Percentiles rank a stretch among this genome's conserved stretches.
Evolutionary conservation across 2,329 filamentous ascomycete species (phyloP).

Genomic region (Intubia oerlemansii): DNA sequence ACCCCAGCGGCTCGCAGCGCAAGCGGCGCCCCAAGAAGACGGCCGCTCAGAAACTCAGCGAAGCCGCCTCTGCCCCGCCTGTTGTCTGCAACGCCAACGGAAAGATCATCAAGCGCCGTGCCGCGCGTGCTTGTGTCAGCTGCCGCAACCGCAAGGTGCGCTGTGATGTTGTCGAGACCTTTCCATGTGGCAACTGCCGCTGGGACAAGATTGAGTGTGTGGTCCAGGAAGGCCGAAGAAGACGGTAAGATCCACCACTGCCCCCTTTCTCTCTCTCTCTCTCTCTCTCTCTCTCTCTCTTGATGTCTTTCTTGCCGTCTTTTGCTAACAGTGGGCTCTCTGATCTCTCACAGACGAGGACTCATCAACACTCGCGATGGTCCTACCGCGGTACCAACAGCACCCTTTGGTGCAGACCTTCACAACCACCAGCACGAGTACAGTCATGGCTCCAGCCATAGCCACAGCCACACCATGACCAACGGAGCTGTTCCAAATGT

Average conservation of each 20-base stretch:
- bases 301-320: conserved; percentile 7
- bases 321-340: no score
- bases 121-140: conserved; percentile 78
- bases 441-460: conserved; percentile 2
- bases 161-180: conserved; percentile 80
- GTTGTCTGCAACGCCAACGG: conserved; percentile 16
- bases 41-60: conserved; percentile 6
- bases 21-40: conserved; percentile 7
- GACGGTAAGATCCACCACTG: conserved; percentile 43
- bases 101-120: conserved; percentile 52
- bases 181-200: conserved; percentile 72
- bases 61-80: no score
- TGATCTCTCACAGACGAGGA: no score
- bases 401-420: no score
- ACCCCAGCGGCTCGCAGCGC: no score
- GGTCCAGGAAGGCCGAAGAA: conserved; percentile 62
- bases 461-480: conserved; percentile 1
- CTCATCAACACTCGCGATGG: no score
- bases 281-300: conserved; percentile 11
- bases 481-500: no score
- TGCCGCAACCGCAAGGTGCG: conserved; percentile 80
- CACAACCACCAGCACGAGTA: background rate
- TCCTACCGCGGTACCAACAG: no score
- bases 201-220: conserved; percentile 61
- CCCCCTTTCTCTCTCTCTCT: background rate